Evolutionary conservation across 345 rosid genomes (phyloP), one percentile per base, ranked within the genome.

Genomic region (Hypericum androsaemum): DNA sequence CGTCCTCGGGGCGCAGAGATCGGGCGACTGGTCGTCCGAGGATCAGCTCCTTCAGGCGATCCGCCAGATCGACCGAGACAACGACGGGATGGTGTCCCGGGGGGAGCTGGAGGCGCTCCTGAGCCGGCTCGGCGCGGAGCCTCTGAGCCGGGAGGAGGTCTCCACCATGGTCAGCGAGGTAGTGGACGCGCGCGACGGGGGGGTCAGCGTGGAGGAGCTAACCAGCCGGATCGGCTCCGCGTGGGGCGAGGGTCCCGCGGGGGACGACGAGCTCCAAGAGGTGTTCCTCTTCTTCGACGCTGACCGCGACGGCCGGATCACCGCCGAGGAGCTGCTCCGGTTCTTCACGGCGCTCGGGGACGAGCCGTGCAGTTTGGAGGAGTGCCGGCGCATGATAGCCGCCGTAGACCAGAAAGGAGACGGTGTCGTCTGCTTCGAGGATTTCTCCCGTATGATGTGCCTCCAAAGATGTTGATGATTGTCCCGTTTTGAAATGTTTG

Each of bases 361-460:
- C 47, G 86, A 80, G 11, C 40, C 54, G 68, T 83, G 88, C 85
- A 77, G 95, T 71, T 14, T 92, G 7, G 95, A 81, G 12, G 99
- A 92, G n/a, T 92, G 99, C 80, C 57, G 63, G 73, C 81, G 89
- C 52, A 92, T 92, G 97, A 85, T 92, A 70, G 85, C 80, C 0
- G 72, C 47, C 0, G 95, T 88, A 6, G 95, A 79, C 72, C 74
- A 61, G 55, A 83, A 76, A 39, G 83, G 80, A 7, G 88, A 83
- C 5, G 99, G 97, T 36, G 83, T 88, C 63, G 99, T 92, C 45
- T 85, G 97, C 68, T 92, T 88, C 60, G 81, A 78, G 45, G 99
- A 92, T 64, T 92, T 92, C 54, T 55, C 68, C 1, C 75, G 69
- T 2, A 83, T 92, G 95, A 88, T 92, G 99, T 86, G 72, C 59